A percentile compares a stretch with the other conserved stretches of the same genome.
phyloP scores from a whole-genome alignment of 139 green algal species.

The Tetratostichococcus sp. region DNA sequence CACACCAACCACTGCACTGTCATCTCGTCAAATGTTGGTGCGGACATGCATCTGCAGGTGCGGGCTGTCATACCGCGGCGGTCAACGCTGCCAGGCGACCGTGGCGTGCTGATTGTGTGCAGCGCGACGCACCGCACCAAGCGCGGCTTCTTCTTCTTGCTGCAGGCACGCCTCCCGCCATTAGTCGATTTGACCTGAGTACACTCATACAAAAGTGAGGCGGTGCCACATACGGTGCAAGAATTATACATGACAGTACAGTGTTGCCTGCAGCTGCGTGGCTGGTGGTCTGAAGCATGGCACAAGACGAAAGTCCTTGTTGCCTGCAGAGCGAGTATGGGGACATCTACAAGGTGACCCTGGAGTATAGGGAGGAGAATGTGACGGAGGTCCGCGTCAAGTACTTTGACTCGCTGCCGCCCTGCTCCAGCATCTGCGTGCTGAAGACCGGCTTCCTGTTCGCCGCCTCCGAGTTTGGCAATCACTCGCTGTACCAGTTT shows the following conservation, averaged over 20 bases:
- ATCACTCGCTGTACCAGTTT: conserved; percentile 98
- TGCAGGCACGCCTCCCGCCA: conserved; percentile 62
- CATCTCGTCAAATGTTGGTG: neutral
- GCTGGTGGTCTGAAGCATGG: no score
- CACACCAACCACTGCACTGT: no score
- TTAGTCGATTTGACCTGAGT: no score
- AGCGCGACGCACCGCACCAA: conserved; percentile 85
- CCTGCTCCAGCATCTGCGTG: conserved; percentile 78
- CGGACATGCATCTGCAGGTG: conserved; percentile 44
- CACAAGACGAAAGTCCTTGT: no score
- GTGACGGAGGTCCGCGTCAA: conserved; percentile 90
- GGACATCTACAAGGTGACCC: conserved; percentile 94
- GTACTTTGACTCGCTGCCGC: conserved; percentile 97
- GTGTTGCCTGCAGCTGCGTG: neutral
- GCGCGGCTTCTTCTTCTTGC: conserved; percentile 89
- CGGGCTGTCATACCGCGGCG: conserved; percentile 89
- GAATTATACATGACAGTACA: no score
- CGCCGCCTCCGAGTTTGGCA: conserved; percentile 90
- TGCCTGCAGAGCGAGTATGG: conserved; percentile 91
- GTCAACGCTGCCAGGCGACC: conserved; percentile 69
- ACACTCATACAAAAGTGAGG: no score
- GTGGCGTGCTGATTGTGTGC: conserved; percentile 85
- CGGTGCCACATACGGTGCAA: no score
- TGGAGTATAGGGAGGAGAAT: conserved; percentile 66
- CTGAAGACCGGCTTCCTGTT: conserved; percentile 97